Percentiles rank a stretch among this genome's conserved stretches.
These are phyloP conservation scores for Extremus antarcticus DNA, from an alignment of 495 filamentous ascomycete genomes.

Conservation along the genomic window DNA sequence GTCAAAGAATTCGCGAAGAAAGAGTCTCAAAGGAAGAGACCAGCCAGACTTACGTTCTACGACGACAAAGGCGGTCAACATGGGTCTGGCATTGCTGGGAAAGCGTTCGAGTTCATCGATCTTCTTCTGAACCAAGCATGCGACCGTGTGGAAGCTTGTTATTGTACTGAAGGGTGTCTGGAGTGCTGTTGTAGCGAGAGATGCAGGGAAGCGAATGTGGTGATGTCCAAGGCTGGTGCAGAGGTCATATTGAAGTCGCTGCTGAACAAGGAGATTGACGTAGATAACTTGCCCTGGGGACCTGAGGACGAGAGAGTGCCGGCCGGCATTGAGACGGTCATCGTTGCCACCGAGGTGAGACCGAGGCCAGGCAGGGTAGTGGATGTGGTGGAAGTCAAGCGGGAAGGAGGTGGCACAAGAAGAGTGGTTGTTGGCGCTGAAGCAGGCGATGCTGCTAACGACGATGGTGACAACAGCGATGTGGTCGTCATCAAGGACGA, in stretches of 20 bases:
- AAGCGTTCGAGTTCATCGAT: conserved; percentile 88
- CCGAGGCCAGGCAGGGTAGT: conserved; percentile 36
- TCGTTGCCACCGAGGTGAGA: conserved; percentile 55
- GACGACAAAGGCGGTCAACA: conserved; percentile 80
- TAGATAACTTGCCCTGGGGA: conserved; percentile 71
- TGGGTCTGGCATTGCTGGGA: conserved; percentile 75
- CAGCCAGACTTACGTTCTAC: conserved; percentile 85
- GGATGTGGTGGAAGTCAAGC: conserved; percentile 34
- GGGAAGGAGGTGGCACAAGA: conserved; percentile 22
- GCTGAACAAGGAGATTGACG: conserved; percentile 62
- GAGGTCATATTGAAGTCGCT: conserved; percentile 67
- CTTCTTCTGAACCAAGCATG: conserved; percentile 65
- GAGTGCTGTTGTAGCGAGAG: conserved; percentile 81
- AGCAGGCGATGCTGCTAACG: conserved; percentile 3
- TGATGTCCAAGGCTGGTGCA: conserved; percentile 86
- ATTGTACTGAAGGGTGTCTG: conserved; percentile 64
- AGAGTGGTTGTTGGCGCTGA: conserved; percentile 12
- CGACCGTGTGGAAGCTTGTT: conserved; percentile 64
- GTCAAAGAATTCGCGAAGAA: conserved; percentile 70
- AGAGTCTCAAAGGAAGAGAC: conserved; percentile 66
- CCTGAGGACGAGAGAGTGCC: conserved; percentile 53
- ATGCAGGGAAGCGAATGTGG: conserved; percentile 79
- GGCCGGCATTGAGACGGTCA: conserved; percentile 74
- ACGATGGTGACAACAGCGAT: conserved; percentile 4
- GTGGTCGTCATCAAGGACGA: conserved; percentile 24